These are phyloP conservation scores for Macadamia tetraphylla DNA, from an alignment of 164 flowering plant species.

Conservation along the genomic window DNA sequence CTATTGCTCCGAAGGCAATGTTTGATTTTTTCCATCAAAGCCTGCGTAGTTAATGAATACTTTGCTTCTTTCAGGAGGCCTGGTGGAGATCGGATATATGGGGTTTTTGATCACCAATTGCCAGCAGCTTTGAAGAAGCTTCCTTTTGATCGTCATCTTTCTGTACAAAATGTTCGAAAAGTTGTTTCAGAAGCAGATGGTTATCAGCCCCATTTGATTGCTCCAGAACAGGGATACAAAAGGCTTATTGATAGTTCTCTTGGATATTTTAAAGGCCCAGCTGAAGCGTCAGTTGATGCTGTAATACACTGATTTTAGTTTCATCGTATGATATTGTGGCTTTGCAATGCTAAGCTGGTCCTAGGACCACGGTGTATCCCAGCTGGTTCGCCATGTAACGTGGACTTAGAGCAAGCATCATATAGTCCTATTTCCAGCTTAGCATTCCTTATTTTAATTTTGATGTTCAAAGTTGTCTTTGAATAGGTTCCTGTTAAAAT, in stretches of 20 bases:
- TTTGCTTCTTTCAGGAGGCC: slow-evolving; percentile 52
- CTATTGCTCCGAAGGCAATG: not conserved
- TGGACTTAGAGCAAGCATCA: too few relatives aligned
- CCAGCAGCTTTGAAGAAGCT: slow-evolving; percentile 89
- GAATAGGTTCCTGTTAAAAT: too few relatives aligned
- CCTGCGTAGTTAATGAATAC: not conserved
- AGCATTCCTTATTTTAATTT: too few relatives aligned
- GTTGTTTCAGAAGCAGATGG: slow-evolving; percentile 95
- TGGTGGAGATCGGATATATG: slow-evolving; percentile 81
- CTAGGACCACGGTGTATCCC: not conserved
- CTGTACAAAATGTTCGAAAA: slow-evolving; percentile 66
- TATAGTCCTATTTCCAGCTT: too few relatives aligned
- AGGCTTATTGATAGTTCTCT: slow-evolving; percentile 95
- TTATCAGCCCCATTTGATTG: slow-evolving; percentile 93
- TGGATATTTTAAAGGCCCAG: slow-evolving; percentile 93
- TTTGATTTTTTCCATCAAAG: not conserved
- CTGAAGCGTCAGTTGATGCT: slow-evolving; percentile 98
- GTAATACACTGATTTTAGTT: slow-evolving; percentile 36
- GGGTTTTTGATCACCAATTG: slow-evolving; percentile 84
- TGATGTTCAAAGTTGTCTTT: too few relatives aligned
- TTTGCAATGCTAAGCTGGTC: too few relatives aligned
- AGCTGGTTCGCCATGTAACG: too few relatives aligned
- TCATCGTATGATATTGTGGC: too few relatives aligned
- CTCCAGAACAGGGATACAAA: slow-evolving; percentile 98
- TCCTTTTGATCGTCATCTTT: slow-evolving; percentile 87